phyloP scores from a whole-genome alignment of 371 early-diverging fungal species.

The Fennellomyces sp. region DNA sequence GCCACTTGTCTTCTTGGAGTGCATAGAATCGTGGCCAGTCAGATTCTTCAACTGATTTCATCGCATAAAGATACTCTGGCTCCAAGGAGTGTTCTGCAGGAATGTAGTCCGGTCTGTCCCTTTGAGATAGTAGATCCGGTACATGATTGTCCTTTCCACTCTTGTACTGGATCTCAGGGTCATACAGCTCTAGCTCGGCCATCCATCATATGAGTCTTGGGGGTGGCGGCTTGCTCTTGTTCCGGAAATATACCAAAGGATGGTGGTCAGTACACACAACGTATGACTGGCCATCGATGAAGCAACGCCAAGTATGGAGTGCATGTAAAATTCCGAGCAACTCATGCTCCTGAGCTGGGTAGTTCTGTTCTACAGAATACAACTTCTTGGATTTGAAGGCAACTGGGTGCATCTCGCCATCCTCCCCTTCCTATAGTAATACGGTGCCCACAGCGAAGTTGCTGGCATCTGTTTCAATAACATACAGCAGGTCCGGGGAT shows the following conservation, averaged over 20 bases:
- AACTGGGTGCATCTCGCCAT: conserved; percentile 40
- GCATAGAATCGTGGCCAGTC: too few relatives aligned
- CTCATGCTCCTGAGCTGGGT: conserved; percentile 44
- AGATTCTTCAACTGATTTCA: too few relatives aligned
- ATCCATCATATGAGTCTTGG: conserved; percentile 15
- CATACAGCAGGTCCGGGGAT: not conserved
- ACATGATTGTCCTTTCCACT: conserved; percentile 20
- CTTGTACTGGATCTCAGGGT: not conserved
- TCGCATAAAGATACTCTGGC: not conserved
- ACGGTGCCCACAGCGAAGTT: conserved; percentile 31
- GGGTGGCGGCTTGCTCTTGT: conserved; percentile 16
- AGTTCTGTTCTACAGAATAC: not conserved
- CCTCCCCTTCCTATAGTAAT: conserved; percentile 15
- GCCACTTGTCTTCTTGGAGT: too few relatives aligned
- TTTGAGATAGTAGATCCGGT: conserved; percentile 12
- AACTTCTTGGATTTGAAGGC: conserved; percentile 20
- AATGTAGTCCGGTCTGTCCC: not conserved
- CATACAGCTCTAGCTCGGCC: conserved; percentile 17
- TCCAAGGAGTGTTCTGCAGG: not conserved
- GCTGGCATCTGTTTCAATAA: not conserved
- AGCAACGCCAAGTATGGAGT: conserved; percentile 31
- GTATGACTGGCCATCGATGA: conserved; percentile 23
- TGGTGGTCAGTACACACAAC: conserved; percentile 26
- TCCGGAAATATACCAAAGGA: conserved; percentile 16
- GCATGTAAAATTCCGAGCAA: conserved; percentile 35